A percentile compares a stretch with the other conserved stretches of the same genome.
Evolutionary conservation across 345 rosid genomes (phyloP).

Genomic region (Eucalyptus coolabah): DNA sequence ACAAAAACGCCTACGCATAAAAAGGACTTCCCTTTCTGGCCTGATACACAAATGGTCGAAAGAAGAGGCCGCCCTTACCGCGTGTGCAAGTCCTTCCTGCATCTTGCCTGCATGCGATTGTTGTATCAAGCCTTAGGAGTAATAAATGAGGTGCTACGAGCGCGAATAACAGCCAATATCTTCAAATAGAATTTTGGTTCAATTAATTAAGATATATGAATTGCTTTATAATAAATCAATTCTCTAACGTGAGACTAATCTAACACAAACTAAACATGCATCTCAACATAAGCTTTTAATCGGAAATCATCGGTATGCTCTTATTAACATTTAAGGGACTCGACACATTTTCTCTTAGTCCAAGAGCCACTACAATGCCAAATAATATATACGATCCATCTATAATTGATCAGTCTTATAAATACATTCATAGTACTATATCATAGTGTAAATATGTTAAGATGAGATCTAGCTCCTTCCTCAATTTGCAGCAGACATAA

Average conservation of each 20-base stretch:
- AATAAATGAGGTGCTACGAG: not conserved
- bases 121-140: not conserved
- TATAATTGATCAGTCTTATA: not conserved
- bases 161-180: too few species aligned
- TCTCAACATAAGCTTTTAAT: not conserved
- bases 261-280: not conserved
- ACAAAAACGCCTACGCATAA: not conserved
- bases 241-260: not conserved
- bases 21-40: not conserved
- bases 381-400: not conserved
- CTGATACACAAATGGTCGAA: too few species aligned
- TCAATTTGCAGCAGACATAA: not conserved
- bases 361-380: not conserved
- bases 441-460: not conserved
- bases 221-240: fast-evolving
- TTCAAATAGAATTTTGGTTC: fast-evolving
- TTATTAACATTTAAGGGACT: not conserved
- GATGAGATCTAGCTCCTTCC: not conserved
- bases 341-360: not conserved
- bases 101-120: fast-evolving
- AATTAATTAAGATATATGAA: not conserved
- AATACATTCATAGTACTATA: not conserved
- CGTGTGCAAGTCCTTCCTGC: not conserved
- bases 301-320: fast-evolving
- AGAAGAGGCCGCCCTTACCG: not conserved